A percentile compares a stretch with the other conserved stretches of the same genome.
Conservation (phyloP, 1,139 yeast genomes). For the Taphrina sp. region DNA sequence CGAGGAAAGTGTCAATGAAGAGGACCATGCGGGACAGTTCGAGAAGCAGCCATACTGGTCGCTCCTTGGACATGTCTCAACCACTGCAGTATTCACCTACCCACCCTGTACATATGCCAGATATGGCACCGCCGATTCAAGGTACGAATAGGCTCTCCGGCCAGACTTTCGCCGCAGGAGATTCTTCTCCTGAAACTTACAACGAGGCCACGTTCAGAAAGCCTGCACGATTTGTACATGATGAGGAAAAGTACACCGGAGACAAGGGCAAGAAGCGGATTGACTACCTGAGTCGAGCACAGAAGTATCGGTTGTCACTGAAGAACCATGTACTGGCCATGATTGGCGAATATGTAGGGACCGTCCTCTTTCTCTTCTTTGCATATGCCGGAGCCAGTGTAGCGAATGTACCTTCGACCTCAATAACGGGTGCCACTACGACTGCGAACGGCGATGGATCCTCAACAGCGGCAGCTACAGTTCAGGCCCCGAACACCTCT, state of each 20-base stretch:
- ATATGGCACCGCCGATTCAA: too few species aligned
- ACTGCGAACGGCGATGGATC: conserved; percentile 54
- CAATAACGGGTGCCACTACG: conserved; percentile 20
- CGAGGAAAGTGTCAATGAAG: conserved; percentile 13
- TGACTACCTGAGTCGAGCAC: conserved; percentile 16
- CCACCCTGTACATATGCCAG: conserved; percentile 12
- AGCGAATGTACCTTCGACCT: conserved; percentile 21
- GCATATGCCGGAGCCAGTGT: conserved; percentile 69
- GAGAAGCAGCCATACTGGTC: not conserved
- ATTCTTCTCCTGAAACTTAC: too few species aligned
- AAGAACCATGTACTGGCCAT: conserved; percentile 47
- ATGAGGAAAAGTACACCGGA: not conserved
- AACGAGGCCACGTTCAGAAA: too few species aligned
- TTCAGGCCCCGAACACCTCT: conserved; percentile 27
- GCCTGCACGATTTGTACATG: conserved; percentile 4
- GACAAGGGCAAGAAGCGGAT: not conserved
- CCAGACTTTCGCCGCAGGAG: too few species aligned
- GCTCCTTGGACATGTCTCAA: conserved; percentile 6
- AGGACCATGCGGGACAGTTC: conserved; percentile 13
- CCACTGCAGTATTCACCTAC: conserved; percentile 22
- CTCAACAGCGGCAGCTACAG: conserved; percentile 7
- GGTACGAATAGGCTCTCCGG: conserved; percentile 8
- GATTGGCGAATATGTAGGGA: conserved; percentile 76
- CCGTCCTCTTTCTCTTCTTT: conserved; percentile 76
- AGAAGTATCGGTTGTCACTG: conserved; percentile 12